Conservation (phyloP, 2,329 filamentous ascomycete species). For the Xylaria sp. region DNA sequence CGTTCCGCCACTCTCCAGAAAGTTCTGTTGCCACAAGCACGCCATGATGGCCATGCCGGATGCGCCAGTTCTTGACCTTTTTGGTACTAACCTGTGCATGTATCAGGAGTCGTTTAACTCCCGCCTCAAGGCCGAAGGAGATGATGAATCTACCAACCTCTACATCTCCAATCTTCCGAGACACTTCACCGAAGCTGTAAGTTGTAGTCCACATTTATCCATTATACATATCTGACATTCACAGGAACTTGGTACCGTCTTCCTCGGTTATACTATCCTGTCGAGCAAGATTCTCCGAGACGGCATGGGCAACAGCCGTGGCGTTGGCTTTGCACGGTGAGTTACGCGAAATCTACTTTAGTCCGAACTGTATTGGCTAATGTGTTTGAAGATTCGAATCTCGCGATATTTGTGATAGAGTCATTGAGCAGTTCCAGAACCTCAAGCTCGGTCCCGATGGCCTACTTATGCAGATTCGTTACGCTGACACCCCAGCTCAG, state of each 20-base stretch:
- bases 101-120: constrained; percentile 94
- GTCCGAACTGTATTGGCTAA: constrained; percentile 42
- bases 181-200: constrained; percentile 87
- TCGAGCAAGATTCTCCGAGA: constrained; percentile 97
- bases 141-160: constrained; percentile 90
- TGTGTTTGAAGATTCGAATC: constrained; percentile 78
- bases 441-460: constrained; percentile 79
- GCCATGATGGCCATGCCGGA: constrained; percentile 36
- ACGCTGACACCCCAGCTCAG: constrained; percentile 95
- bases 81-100: constrained; percentile 41
- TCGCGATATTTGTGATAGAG: constrained; percentile 88
- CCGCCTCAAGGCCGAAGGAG: constrained; percentile 94
- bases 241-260: constrained; percentile 81
- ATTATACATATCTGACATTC: constrained; percentile 29
- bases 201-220: constrained; percentile 49
- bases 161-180: constrained; percentile 98
- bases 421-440: constrained; percentile 89
- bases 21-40: constrained; percentile 39
- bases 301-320: constrained; percentile 89
- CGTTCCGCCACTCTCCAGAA: constrained; percentile 18
- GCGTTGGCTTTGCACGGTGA: constrained; percentile 96
- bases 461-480: constrained; percentile 91
- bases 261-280: constrained; percentile 82
- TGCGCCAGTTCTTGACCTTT: constrained; percentile 24
- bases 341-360: constrained; percentile 44